Evolutionary conservation across 2,329 filamentous ascomycete species (phyloP).

Genomic region (Amesomyces nigricolor): DNA sequence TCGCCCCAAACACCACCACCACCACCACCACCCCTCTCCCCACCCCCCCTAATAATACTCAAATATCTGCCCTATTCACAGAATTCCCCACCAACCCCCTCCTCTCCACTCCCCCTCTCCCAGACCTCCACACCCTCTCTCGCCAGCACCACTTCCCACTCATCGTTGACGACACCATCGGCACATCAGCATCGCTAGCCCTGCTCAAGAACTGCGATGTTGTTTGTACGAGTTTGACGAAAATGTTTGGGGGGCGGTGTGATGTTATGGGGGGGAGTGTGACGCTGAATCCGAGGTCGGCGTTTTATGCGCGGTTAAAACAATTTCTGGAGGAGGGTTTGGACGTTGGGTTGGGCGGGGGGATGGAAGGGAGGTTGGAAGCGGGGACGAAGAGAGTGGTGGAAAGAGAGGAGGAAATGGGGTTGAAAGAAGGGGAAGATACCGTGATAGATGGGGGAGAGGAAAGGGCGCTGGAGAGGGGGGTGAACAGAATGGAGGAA

Average conservation of each 20-base stretch:
- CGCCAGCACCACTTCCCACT: constrained; percentile 9
- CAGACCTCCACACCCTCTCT: constrained; percentile 1
- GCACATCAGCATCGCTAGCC: constrained; percentile 15
- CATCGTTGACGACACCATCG: constrained; percentile 24
- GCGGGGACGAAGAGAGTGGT: neutral
- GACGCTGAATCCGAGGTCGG: constrained; percentile 5
- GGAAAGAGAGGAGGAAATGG: neutral
- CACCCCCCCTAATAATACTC: neutral
- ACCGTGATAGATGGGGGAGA: too few species aligned
- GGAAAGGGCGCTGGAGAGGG: too few species aligned
- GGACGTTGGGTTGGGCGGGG: neutral
- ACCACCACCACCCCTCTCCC: neutral
- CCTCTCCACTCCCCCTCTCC: constrained; percentile 15
- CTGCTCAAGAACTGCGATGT: constrained; percentile 16
- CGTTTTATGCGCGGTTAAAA: neutral
- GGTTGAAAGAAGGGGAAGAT: too few species aligned
- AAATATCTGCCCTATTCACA: constrained; percentile 16
- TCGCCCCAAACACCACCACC: neutral
- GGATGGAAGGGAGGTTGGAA: neutral
- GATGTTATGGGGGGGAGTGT: constrained; percentile 24
- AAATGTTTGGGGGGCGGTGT: constrained; percentile 24
- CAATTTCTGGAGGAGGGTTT: too few species aligned
- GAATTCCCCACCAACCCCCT: constrained; percentile 26
- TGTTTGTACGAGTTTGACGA: constrained; percentile 23
- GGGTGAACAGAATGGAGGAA: too few species aligned